These are phyloP conservation scores for Yarrowia divulgata DNA, from an alignment of 805 yeast species.

Conservation along the genomic window DNA sequence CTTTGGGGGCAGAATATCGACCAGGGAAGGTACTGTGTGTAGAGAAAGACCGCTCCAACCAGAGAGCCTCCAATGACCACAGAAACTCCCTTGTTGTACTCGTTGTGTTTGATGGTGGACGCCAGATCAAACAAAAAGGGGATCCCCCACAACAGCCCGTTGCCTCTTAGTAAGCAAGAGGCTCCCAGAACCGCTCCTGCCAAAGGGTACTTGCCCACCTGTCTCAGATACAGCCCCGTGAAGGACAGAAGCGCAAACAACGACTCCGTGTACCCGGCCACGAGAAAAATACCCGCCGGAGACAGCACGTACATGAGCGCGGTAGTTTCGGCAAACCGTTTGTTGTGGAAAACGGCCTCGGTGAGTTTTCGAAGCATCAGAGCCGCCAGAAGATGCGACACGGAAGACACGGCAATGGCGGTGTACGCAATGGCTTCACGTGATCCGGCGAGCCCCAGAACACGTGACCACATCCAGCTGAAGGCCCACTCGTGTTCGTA, in stretches of 20 bases:
- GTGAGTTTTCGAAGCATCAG: constrained; percentile 62
- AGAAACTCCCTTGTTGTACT: constrained; percentile 4
- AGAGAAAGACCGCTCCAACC: constrained; percentile 57
- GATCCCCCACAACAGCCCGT: constrained; percentile 75
- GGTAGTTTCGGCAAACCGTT: constrained; percentile 49
- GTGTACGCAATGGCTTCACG: constrained; percentile 50
- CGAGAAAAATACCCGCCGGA: constrained; percentile 81
- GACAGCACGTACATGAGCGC: constrained; percentile 63
- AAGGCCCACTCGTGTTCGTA: constrained; percentile 94
- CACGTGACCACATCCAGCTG: constrained; percentile 75
- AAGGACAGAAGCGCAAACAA: constrained; percentile 67
- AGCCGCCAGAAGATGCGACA: constrained; percentile 59
- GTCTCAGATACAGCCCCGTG: constrained; percentile 62
- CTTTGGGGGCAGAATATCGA: constrained; percentile 68
- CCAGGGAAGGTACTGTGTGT: constrained; percentile 63
- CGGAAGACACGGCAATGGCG: constrained; percentile 60
- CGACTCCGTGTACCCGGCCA: constrained; percentile 80
- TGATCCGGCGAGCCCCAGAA: constrained; percentile 43
- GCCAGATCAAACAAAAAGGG: constrained; percentile 66
- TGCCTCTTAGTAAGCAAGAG: constrained; percentile 73
- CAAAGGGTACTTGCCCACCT: constrained; percentile 53
- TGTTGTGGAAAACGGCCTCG: constrained; percentile 39
- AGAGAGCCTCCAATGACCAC: constrained; percentile 62
- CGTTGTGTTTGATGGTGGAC: constrained; percentile 36
- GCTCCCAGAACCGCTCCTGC: constrained; percentile 64